Evolutionary conservation across 345 rosid genomes (phyloP).

Genomic region (Eutrema japonicum): DNA sequence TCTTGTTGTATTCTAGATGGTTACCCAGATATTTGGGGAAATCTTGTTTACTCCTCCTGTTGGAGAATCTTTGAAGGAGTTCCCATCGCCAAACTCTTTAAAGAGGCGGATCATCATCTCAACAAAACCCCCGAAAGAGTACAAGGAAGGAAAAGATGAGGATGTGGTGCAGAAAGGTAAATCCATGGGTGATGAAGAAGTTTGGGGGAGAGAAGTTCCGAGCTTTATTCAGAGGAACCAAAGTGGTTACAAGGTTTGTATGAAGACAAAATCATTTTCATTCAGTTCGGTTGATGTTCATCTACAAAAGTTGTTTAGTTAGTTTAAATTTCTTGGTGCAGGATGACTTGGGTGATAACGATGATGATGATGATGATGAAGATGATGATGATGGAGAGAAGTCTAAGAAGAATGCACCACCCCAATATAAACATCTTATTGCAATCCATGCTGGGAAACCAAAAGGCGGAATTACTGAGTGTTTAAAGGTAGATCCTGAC

Average conservation of each 20-base stretch:
- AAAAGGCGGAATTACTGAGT: constrained; percentile 53
- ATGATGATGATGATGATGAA: constrained; percentile 47
- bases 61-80: constrained; percentile 65
- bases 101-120: constrained; percentile 69
- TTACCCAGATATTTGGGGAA: constrained; percentile 74
- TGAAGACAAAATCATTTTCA: constrained; percentile 11
- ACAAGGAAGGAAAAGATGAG: constrained; percentile 46
- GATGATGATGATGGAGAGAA: constrained; percentile 38
- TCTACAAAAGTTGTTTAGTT: neutral
- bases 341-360: constrained; percentile 49
- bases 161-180: constrained; percentile 49
- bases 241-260: constrained; percentile 30
- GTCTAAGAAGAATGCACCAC: constrained; percentile 41
- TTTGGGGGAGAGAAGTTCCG: constrained; percentile 83
- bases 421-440: constrained; percentile 51
- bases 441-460: constrained; percentile 59
- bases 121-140: constrained; percentile 89
- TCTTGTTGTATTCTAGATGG: constrained; percentile 59
- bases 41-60: constrained; percentile 67
- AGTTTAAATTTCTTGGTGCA: constrained; percentile 31
- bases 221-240: constrained; percentile 43
- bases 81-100: constrained; percentile 72
- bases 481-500: constrained; percentile 56
- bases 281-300: constrained; percentile 31
- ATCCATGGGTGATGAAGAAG: constrained; percentile 58